Conservation (phyloP, 2,329 filamentous ascomycete species). For the Arachnopeziza araneosa region DNA sequence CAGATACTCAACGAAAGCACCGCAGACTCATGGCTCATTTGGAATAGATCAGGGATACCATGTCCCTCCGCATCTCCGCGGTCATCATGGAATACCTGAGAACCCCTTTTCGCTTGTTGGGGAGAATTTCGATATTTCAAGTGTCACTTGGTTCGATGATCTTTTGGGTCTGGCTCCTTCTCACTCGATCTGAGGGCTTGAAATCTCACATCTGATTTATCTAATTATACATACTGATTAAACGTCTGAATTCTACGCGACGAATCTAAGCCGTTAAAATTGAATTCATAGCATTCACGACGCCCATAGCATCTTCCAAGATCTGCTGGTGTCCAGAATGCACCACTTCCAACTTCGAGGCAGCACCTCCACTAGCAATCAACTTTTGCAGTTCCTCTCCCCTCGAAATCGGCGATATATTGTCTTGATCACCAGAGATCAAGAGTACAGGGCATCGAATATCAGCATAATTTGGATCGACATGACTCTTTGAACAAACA, state of each 20-base stretch:
- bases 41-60: not conserved
- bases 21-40: not conserved
- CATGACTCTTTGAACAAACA: conserved; percentile 26
- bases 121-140: conserved; percentile 16
- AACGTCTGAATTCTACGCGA: no score
- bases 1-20: not conserved
- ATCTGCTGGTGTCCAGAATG: no score
- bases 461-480: conserved; percentile 29
- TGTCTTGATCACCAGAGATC: conserved; percentile 30
- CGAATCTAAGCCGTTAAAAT: no score
- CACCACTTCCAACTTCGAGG: no score
- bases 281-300: no score
- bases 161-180: conserved; percentile 16
- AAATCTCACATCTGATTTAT: not conserved
- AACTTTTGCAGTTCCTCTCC: no score
- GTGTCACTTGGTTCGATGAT: conserved; percentile 19
- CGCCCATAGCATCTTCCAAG: no score
- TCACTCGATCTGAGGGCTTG: conserved; percentile 11
- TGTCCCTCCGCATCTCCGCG: not conserved
- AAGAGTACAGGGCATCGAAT: conserved; percentile 30
- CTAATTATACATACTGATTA: no score
- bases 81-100: conserved; percentile 1
- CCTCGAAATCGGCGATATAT: conserved; percentile 23
- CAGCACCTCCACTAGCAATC: no score
- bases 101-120: conserved; percentile 10